phyloP scores from a whole-genome alignment of 1,284 basidiomycete genomes.

The Schizopora paradoxa region DNA sequence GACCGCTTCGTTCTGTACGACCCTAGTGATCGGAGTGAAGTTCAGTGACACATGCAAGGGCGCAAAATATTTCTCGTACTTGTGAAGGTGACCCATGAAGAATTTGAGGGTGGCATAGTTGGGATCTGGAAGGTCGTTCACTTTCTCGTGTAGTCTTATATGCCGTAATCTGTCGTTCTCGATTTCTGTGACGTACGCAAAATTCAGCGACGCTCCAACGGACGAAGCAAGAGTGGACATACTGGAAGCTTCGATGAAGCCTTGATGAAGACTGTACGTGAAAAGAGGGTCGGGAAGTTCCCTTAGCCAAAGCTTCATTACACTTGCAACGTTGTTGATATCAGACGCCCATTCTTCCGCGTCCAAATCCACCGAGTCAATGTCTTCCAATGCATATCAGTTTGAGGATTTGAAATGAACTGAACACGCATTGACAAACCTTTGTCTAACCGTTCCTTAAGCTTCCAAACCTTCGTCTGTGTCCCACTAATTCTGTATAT shows the following conservation, averaged over 20 bases:
- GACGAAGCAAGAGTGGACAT: slow-evolving; percentile 31
- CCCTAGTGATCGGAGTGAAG: slow-evolving; percentile 40
- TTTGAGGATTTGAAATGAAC: neutral
- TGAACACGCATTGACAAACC: slow-evolving; percentile 35
- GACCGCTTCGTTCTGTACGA: slow-evolving; percentile 64
- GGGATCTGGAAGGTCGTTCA: slow-evolving; percentile 96
- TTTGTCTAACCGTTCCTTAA: slow-evolving; percentile 84
- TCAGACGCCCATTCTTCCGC: slow-evolving; percentile 89
- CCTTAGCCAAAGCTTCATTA: slow-evolving; percentile 93
- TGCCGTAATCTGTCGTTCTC: slow-evolving; percentile 92
- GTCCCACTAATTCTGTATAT: slow-evolving; percentile 95
- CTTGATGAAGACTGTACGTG: slow-evolving; percentile 79
- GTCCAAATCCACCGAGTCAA: slow-evolving; percentile 81
- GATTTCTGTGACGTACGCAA: slow-evolving; percentile 74
- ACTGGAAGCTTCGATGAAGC: slow-evolving; percentile 96
- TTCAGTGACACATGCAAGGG: no score
- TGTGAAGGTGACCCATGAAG: slow-evolving; percentile 91
- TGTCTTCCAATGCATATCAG: slow-evolving; percentile 45
- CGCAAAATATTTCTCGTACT: no score
- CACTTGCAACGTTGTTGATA: slow-evolving; percentile 93
- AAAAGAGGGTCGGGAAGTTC: slow-evolving; percentile 94
- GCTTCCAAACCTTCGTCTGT: slow-evolving; percentile 78
- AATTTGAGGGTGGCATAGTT: slow-evolving; percentile 98
- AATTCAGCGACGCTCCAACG: neutral
- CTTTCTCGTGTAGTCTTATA: slow-evolving; percentile 92